Evolutionary conservation across 192 early-diverging fungal species (phyloP).

Genomic region (Spinellus fusiger): DNA sequence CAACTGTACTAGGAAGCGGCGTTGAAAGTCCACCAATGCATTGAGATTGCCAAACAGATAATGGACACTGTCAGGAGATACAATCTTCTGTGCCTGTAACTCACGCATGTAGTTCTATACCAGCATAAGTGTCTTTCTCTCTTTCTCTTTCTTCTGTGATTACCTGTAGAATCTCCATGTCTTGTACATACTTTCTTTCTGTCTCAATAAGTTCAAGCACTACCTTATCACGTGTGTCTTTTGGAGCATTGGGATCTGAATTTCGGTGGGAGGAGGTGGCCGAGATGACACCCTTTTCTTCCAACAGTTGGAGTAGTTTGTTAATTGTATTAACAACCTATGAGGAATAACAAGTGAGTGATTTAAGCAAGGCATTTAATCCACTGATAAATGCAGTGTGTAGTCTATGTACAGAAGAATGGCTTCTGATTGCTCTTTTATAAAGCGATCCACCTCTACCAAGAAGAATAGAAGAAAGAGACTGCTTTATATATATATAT

Average conservation of each 20-base stretch:
- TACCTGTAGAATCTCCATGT: slow-evolving; percentile 75
- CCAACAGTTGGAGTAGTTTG: slow-evolving; percentile 69
- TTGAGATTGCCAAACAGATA: slow-evolving; percentile 90
- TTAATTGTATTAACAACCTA: slow-evolving; percentile 81
- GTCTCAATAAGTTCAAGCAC: slow-evolving; percentile 88
- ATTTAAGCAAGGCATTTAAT: too few species aligned
- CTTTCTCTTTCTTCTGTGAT: too few species aligned
- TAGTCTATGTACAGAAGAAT: too few species aligned
- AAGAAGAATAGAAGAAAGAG: too few species aligned
- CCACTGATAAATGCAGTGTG: too few species aligned
- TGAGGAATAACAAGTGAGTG: too few species aligned
- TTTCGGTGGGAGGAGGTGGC: slow-evolving; percentile 31
- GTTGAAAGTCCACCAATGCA: slow-evolving; percentile 90
- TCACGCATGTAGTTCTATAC: slow-evolving; percentile 65
- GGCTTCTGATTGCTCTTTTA: too few species aligned
- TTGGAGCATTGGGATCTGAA: slow-evolving; percentile 52
- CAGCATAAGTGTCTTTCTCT: slow-evolving; percentile 2
- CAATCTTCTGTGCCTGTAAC: slow-evolving; percentile 60
- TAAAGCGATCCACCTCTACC: too few species aligned
- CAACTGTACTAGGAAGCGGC: slow-evolving; percentile 83
- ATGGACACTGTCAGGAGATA: slow-evolving; percentile 74
- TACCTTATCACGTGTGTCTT: slow-evolving; percentile 80
- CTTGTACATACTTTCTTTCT: slow-evolving; percentile 85
- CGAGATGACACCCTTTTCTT: slow-evolving; percentile 52
- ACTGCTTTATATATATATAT: background rate